These are phyloP conservation scores for Grosmannia clavigera DNA, from an alignment of 2,329 filamentous ascomycete species.

Conservation along the genomic window DNA sequence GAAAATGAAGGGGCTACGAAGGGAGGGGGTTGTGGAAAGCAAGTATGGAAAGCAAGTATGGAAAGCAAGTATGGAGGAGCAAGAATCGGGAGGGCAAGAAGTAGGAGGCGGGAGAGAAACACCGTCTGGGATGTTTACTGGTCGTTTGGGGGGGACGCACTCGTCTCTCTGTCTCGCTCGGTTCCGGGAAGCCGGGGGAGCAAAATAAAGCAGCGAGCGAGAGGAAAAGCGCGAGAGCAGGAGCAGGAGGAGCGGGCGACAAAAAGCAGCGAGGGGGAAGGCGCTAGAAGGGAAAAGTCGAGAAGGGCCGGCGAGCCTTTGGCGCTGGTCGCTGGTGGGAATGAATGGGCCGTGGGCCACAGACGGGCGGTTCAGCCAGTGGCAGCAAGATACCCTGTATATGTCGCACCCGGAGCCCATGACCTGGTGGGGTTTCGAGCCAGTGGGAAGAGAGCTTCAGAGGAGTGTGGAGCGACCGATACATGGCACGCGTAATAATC, in stretches of 20 bases:
- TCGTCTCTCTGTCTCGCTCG: not conserved
- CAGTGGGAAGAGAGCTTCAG: not conserved
- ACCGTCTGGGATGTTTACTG: not conserved
- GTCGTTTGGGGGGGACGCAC: too few species aligned
- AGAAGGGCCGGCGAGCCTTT: not conserved
- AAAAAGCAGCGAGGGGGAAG: not conserved
- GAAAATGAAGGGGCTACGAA: not conserved
- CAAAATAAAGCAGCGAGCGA: not conserved
- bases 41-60: not conserved
- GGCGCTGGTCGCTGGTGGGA: not conserved
- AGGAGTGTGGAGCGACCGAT: not conserved
- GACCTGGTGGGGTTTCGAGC: not conserved
- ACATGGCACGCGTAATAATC: too few species aligned
- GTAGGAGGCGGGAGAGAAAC: not conserved
- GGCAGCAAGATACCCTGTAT: not conserved
- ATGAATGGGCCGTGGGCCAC: conserved; percentile 19
- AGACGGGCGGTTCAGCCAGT: conserved; percentile 14
- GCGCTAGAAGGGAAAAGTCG: not conserved
- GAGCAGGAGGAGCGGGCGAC: not conserved
- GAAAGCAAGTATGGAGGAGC: not conserved
- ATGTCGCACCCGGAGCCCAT: not conserved
- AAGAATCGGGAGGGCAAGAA: not conserved
- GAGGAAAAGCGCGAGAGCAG: not conserved
- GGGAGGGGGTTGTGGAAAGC: not conserved
- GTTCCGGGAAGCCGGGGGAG: not conserved